A percentile compares a stretch with the other conserved stretches of the same genome.
These are phyloP conservation scores for Amylostereum chailletii DNA, from an alignment of 1,284 basidiomycete genomes.

Conservation along the genomic window DNA sequence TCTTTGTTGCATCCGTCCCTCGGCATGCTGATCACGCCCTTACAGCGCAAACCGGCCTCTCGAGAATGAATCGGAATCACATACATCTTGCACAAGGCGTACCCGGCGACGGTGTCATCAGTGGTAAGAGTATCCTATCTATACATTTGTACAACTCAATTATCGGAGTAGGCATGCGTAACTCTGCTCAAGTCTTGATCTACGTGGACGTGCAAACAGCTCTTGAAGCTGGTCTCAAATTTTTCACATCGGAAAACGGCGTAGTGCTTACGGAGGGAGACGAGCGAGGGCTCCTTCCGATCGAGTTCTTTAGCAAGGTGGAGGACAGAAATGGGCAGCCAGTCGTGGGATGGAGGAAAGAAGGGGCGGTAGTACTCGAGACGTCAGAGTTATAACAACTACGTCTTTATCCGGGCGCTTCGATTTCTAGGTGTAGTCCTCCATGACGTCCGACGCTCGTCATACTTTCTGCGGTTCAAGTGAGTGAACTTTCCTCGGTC, in stretches of 20 bases:
- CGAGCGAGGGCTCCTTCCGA: conserved; percentile 41
- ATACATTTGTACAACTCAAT: background rate
- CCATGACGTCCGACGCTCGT: no score
- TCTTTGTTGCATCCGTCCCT: conserved; percentile 5
- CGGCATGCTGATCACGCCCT: background rate
- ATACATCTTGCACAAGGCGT: conserved; percentile 81
- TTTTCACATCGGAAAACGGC: conserved; percentile 74
- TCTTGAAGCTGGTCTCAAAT: conserved; percentile 60
- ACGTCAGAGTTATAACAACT: no score
- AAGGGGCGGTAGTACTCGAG: no score
- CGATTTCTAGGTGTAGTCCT: no score
- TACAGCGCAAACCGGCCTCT: conserved; percentile 61
- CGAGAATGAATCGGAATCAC: conserved; percentile 82
- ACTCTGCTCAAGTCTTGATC: conserved; percentile 63
- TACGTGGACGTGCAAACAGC: conserved; percentile 70
- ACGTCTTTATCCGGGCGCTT: no score
- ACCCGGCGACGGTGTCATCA: conserved; percentile 54
- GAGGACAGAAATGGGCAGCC: conserved; percentile 28
- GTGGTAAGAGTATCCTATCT: conserved; percentile 40
- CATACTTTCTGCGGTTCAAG: no score
- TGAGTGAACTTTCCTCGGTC: no score
- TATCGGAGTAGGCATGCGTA: conserved; percentile 60
- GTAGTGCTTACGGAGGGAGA: conserved; percentile 78
- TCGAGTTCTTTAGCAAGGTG: conserved; percentile 58
- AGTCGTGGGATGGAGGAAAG: conserved; percentile 23